Evolutionary conservation across 108 stramenopile genomes (phyloP).

Genomic region (Skeletonema potamos): DNA sequence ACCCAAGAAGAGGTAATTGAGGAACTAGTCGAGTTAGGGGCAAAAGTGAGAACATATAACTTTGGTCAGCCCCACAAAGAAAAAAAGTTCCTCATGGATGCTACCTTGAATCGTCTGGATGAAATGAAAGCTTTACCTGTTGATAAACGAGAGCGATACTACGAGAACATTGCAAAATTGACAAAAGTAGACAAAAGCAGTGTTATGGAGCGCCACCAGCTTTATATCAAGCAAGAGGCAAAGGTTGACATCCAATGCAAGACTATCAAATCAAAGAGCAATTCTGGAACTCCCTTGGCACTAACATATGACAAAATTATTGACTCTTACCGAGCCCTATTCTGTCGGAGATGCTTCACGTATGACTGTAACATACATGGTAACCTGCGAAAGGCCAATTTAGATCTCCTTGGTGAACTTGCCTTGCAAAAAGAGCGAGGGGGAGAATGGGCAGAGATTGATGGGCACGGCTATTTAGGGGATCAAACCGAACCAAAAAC

Average conservation of each 20-base stretch:
- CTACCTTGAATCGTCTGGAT: constrained; percentile 18
- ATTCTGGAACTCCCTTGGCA: constrained; percentile 1
- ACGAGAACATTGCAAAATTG: not conserved
- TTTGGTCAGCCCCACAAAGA: constrained; percentile 45
- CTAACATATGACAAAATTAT: constrained; percentile 43
- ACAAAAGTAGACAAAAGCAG: not conserved
- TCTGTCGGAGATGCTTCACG: constrained; percentile 68
- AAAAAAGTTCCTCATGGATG: constrained; percentile 30
- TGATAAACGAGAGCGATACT: not conserved
- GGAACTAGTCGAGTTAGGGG: constrained; percentile 44
- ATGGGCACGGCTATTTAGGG: too few species aligned
- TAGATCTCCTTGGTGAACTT: constrained; percentile 47
- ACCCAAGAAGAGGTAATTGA: constrained; percentile 43
- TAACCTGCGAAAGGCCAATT: constrained; percentile 29
- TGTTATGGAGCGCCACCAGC: not conserved
- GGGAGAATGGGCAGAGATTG: constrained; percentile 1
- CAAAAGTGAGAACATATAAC: constrained; percentile 28
- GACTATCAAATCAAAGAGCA: not conserved
- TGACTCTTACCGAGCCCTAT: constrained; percentile 57
- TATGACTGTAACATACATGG: constrained; percentile 75
- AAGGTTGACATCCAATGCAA: not conserved
- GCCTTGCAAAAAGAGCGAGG: constrained; percentile 41
- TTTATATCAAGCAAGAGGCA: not conserved
- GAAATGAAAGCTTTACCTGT: constrained; percentile 5
- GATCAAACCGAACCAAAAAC: not conserved